These are phyloP conservation scores for Plenodomus lindquistii DNA, from an alignment of 2,329 filamentous ascomycete genomes.

Conservation along the genomic window DNA sequence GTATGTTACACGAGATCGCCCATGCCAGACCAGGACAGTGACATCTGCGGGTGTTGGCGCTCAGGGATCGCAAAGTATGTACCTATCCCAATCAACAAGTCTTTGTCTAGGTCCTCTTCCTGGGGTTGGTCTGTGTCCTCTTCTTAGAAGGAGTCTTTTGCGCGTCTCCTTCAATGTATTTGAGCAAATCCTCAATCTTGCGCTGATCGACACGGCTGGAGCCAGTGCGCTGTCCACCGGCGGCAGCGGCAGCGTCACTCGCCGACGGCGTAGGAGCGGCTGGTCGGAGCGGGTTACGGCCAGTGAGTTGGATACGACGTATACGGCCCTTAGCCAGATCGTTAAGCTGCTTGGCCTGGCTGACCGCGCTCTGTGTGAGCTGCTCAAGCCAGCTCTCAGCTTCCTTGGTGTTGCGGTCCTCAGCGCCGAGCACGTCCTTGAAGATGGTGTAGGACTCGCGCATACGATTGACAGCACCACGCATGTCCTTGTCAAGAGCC, in stretches of 20 bases:
- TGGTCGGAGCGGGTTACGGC: constrained; percentile 58
- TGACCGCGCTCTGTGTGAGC: constrained; percentile 92
- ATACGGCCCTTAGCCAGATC: constrained; percentile 75
- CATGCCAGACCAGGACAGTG: neutral
- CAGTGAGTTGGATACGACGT: constrained; percentile 69
- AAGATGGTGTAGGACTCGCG: constrained; percentile 97
- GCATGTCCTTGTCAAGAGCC: constrained; percentile 92
- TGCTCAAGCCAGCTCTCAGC: constrained; percentile 96
- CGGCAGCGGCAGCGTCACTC: constrained; percentile 50
- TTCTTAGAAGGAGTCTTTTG: constrained; percentile 52
- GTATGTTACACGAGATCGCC: neutral
- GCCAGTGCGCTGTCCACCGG: constrained; percentile 43
- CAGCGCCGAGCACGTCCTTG: constrained; percentile 78
- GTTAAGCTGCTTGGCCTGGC: constrained; percentile 91
- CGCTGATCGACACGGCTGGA: constrained; percentile 66
- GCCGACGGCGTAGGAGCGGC: constrained; percentile 64
- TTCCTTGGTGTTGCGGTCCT: constrained; percentile 98
- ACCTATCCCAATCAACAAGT: too few relatives aligned
- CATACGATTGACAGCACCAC: constrained; percentile 90
- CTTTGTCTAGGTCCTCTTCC: constrained; percentile 27
- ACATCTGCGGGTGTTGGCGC: neutral
- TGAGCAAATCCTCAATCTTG: constrained; percentile 90
- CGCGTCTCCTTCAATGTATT: constrained; percentile 81
- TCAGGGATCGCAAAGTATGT: neutral
- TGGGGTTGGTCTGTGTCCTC: constrained; percentile 48